Evolutionary conservation across 2,329 filamentous ascomycete genomes (phyloP).

Genomic region (Pestalotiopsis fici): DNA sequence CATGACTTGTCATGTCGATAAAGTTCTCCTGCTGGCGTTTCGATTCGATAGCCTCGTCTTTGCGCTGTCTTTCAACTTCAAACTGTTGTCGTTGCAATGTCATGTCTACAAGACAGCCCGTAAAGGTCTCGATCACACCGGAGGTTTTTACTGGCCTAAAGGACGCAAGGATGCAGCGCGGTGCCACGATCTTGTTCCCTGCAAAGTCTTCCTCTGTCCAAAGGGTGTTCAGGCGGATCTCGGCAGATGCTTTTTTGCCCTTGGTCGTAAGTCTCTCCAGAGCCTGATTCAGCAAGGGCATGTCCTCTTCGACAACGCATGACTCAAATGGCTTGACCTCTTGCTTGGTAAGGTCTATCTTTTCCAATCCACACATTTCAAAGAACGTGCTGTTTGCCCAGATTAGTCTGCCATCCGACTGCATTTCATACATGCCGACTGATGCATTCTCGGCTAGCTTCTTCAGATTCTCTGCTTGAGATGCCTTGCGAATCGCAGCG

Average conservation of each 20-base stretch:
- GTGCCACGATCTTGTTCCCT: slow-evolving; percentile 42
- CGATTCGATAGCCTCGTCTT: slow-evolving; percentile 58
- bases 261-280: slow-evolving; percentile 39
- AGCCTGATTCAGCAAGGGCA: slow-evolving; percentile 38
- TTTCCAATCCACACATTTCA: slow-evolving; percentile 51
- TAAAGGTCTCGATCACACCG: slow-evolving; percentile 47
- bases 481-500: slow-evolving; percentile 48
- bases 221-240: slow-evolving; percentile 49
- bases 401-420: slow-evolving; percentile 48
- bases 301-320: slow-evolving; percentile 47
- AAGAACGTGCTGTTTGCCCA: slow-evolving; percentile 56
- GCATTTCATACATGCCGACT: slow-evolving; percentile 57
- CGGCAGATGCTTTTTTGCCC: slow-evolving; percentile 44
- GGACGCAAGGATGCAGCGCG: slow-evolving; percentile 50
- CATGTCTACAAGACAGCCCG: slow-evolving; percentile 50
- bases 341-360: slow-evolving; percentile 37
- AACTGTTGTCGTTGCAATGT: slow-evolving; percentile 52
- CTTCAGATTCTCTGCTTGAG: slow-evolving; percentile 54
- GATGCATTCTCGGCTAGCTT: slow-evolving; percentile 56
- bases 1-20: slow-evolving; percentile 74
- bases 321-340: slow-evolving; percentile 44
- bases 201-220: slow-evolving; percentile 46
- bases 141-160: slow-evolving; percentile 51
- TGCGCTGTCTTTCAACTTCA: slow-evolving; percentile 38
- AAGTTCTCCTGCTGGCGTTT: slow-evolving; percentile 77